Conservation (phyloP, 2,329 filamentous ascomycete genomes). For the Aaosphaeria pasadenensis region DNA sequence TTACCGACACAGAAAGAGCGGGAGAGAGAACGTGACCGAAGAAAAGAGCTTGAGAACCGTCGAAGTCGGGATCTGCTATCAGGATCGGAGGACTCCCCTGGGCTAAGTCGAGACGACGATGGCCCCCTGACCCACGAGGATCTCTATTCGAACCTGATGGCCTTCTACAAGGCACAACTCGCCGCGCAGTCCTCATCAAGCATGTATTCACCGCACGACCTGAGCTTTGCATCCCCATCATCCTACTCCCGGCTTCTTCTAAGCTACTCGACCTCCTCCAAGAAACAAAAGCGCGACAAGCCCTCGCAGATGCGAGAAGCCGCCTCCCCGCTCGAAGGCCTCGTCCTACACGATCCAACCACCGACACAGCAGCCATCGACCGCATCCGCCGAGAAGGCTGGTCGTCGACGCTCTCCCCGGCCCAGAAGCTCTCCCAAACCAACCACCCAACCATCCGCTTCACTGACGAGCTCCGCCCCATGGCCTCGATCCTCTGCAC, state of each 20-base stretch:
- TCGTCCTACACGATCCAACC: constrained; percentile 60
- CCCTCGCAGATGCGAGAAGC: constrained; percentile 79
- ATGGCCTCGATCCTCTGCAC: constrained; percentile 80
- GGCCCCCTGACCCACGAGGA: constrained; percentile 58
- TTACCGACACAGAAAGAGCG: constrained; percentile 40
- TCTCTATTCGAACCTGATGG: constrained; percentile 69
- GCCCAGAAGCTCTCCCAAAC: constrained; percentile 52
- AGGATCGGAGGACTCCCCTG: constrained; percentile 14
- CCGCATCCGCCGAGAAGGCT: constrained; percentile 56
- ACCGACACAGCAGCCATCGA: constrained; percentile 59
- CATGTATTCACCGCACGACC: constrained; percentile 41
- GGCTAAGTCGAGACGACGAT: constrained; percentile 4
- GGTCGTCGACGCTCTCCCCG: constrained; percentile 59
- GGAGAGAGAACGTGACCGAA: constrained; percentile 38
- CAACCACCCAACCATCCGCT: constrained; percentile 51
- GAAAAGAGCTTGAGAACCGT: constrained; percentile 25
- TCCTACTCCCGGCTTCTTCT: constrained; percentile 88
- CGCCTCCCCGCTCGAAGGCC: constrained; percentile 65
- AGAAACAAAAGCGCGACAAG: constrained; percentile 60
- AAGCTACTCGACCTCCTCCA: constrained; percentile 62
- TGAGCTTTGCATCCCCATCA: constrained; percentile 69
- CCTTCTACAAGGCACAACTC: constrained; percentile 80
- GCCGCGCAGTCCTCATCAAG: constrained; percentile 53
- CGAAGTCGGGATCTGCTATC: constrained; percentile 14
- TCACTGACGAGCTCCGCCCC: constrained; percentile 73